A percentile compares a stretch with the other conserved stretches of the same genome.
phyloP scores from a whole-genome alignment of 768 basidiomycete genomes.

The Kwoniella mangroviensis region DNA sequence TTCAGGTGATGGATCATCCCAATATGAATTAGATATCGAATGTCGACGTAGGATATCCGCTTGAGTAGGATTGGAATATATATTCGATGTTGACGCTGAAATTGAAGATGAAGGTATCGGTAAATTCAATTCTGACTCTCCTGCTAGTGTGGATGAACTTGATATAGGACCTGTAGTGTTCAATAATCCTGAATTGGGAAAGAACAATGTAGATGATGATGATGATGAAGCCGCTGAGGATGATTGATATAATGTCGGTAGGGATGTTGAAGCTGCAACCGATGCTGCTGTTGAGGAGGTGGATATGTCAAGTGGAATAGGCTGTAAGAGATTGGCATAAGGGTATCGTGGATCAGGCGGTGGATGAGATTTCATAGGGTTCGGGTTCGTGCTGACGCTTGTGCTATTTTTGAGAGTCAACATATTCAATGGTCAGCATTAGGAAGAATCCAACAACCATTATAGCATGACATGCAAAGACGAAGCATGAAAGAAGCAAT shows the following conservation, averaged over 20 bases:
- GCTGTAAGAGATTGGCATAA: slow-evolving; percentile 21
- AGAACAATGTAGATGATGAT: neutral
- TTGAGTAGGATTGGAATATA: slow-evolving; percentile 14
- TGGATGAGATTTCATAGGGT: slow-evolving; percentile 14
- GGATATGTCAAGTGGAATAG: slow-evolving; percentile 12
- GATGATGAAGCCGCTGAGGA: neutral
- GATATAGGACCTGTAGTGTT: neutral
- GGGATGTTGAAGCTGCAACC: neutral
- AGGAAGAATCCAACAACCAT: neutral
- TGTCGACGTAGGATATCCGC: slow-evolving; percentile 23
- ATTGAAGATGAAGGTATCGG: neutral
- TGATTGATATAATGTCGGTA: neutral
- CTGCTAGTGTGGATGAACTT: too few species aligned
- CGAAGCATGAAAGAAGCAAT: neutral
- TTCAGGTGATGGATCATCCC: slow-evolving; percentile 24
- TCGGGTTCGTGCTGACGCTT: neutral
- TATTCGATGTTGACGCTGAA: neutral
- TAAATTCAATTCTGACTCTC: neutral
- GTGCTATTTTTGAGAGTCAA: neutral
- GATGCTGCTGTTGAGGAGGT: neutral
- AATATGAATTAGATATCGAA: slow-evolving; percentile 20
- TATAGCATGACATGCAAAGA: neutral
- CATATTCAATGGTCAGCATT: neutral
- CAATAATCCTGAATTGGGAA: neutral
- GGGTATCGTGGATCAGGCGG: slow-evolving; percentile 26